Evolutionary conservation across 768 basidiomycete genomes (phyloP), one percentile per base, ranked within the genome.

Genomic region (Hortiboletus flavorubellus): DNA sequence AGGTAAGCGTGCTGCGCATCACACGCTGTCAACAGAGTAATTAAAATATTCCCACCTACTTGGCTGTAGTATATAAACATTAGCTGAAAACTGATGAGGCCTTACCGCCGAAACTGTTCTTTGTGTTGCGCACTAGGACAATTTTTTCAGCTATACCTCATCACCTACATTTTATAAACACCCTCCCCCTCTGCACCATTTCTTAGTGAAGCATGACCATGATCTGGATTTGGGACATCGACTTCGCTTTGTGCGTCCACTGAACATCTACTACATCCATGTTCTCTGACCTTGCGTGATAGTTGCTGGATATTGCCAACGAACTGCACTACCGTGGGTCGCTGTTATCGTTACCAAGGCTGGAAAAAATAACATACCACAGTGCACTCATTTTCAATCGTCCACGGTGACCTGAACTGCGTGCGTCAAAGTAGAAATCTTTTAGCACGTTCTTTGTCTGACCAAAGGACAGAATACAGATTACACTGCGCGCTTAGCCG

Each of bases 211-310:
- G 6, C 15, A 58, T 6, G 35, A 45, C 3, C 16, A 10, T 9
- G 16, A 21, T n/a, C 52, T 58, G 18, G 4, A 15, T n/a, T 7
- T 40, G 4, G 30, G 1, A 4, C 40, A 43, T 11, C 53, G 42
- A 29, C 38, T 64, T 10, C 46, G 49, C 18, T 40, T 64, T 26
- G 63, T 64, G n/a, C 23, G 59, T 45, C n/a, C 23, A 37, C 65
- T 61, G 51, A 44, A 2, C 60, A 59, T 59, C 44, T 4, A 37
- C 64, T 47, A 26, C 26, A 33, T 51, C 35, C 43, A 63, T 5
- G 44, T 60, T 33, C 65, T 48, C 66, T 56, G 61, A 68, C 30
- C 47, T 60, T 2, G 55, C 51, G 6, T 29, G 7, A 12, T 38
- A 64, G 63, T 41, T 64, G 10, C 38, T 52, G 10, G 56, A 58